Conservation (phyloP, 176 grass and related monocot species). For the Chloris gayana region DNA sequence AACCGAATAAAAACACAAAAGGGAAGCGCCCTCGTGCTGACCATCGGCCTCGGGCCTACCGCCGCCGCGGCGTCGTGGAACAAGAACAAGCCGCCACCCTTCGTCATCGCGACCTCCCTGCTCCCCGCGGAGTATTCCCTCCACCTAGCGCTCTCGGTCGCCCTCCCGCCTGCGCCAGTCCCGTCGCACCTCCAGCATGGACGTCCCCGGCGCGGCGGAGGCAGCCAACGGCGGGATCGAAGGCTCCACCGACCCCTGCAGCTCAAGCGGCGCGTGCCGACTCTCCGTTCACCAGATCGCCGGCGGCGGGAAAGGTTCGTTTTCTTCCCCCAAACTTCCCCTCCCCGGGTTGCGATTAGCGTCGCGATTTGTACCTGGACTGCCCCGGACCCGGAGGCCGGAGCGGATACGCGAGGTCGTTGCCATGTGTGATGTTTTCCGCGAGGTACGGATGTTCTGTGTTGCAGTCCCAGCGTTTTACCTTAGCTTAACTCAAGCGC, state of each 20-base stretch:
- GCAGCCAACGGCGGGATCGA: conserved; percentile 53
- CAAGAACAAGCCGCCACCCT: conserved; percentile 28
- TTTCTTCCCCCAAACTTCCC: neutral
- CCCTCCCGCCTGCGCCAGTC: neutral
- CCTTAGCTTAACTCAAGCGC: neutral
- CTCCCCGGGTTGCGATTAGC: neutral
- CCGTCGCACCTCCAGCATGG: conserved; percentile 51
- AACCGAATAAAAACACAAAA: neutral
- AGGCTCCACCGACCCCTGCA: conserved; percentile 53
- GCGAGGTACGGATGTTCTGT: neutral
- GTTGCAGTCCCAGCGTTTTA: neutral
- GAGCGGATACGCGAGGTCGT: neutral
- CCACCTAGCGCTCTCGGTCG: neutral
- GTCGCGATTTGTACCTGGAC: neutral
- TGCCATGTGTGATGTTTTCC: neutral
- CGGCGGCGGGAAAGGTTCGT: conserved; percentile 76
- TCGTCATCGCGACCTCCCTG: neutral
- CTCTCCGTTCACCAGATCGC: conserved; percentile 80
- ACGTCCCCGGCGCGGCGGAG: neutral
- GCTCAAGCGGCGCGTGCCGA: conserved; percentile 43
- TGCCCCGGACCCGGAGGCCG: neutral
- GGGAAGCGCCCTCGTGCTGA: conserved; percentile 12
- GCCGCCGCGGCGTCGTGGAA: conserved; percentile 14
- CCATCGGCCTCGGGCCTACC: conserved; percentile 15
- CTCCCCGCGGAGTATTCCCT: conserved; percentile 2